Evolutionary conservation across 805 yeast species (phyloP).

Genomic region (Priceomyces haplophilus): DNA sequence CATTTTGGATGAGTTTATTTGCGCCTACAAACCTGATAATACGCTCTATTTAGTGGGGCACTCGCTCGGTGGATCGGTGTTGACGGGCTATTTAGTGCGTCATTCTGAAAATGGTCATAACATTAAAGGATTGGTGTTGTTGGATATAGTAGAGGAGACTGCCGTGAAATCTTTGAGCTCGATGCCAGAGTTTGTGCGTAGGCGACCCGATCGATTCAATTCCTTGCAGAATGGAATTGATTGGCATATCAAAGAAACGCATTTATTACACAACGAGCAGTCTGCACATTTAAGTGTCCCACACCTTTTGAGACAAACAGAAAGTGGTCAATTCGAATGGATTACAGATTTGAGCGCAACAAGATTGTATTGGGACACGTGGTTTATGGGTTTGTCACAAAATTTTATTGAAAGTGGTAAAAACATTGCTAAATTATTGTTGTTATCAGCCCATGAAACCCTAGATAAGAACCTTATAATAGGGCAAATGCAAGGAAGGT

Average conservation of each 20-base stretch:
- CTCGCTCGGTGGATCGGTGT: conserved; percentile 86
- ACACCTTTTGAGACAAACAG: conserved; percentile 42
- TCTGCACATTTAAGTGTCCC: conserved; percentile 84
- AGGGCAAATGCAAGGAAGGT: conserved; percentile 98
- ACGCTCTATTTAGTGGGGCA: conserved; percentile 75
- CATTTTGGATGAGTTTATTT: conserved; percentile 41
- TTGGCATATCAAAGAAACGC: conserved; percentile 68
- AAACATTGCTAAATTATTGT: conserved; percentile 59
- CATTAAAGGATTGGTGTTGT: conserved; percentile 67
- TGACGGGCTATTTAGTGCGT: conserved; percentile 49
- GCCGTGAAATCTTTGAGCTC: conserved; percentile 67
- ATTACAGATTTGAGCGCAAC: conserved; percentile 61
- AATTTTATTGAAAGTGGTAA: conserved; percentile 38
- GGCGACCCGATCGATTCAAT: conserved; percentile 61
- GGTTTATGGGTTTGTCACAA: conserved; percentile 74
- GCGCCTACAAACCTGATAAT: conserved; percentile 11
- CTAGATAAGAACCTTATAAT: conserved; percentile 82
- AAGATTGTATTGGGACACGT: conserved; percentile 67
- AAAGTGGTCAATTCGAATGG: conserved; percentile 46
- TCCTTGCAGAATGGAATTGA: conserved; percentile 60
- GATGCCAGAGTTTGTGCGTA: conserved; percentile 63
- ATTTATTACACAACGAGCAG: conserved; percentile 49
- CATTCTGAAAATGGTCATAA: conserved; percentile 16
- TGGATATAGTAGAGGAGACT: conserved; percentile 94
- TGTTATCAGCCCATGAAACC: conserved; percentile 86